phyloP scores from a whole-genome alignment of 805 yeast genomes.

The Kurtzmaniella cleridarum region DNA sequence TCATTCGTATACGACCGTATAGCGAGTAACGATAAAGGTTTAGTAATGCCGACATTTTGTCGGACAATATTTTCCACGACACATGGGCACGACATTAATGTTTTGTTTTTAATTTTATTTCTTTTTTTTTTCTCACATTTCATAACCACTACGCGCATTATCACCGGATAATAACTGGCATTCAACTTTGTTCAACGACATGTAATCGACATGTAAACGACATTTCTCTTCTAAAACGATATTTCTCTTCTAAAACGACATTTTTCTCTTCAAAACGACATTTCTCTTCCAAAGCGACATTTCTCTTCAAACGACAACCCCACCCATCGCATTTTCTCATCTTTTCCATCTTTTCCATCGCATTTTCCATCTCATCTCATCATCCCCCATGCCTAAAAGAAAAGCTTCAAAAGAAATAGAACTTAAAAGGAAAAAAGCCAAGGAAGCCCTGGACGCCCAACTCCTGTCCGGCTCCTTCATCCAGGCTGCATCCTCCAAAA shows the following conservation, averaged over 20 bases:
- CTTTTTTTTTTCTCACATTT: too few relatives aligned
- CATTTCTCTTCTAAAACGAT: background rate
- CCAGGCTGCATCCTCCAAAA: slow-evolving; percentile 3
- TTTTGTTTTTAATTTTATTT: too few relatives aligned
- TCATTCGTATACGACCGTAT: too few relatives aligned
- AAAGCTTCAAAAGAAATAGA: slow-evolving; percentile 17
- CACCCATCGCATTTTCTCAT: slow-evolving; percentile 1
- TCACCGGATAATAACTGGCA: background rate
- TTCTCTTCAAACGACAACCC: background rate
- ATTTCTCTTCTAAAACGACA: background rate
- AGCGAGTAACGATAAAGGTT: too few relatives aligned
- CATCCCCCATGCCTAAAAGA: slow-evolving; percentile 27
- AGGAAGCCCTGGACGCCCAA: slow-evolving; percentile 37
- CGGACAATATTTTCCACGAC: too few relatives aligned
- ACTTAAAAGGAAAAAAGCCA: slow-evolving; percentile 30
- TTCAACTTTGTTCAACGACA: background rate
- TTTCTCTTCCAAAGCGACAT: background rate
- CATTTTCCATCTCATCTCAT: background rate
- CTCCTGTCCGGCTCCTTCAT: slow-evolving; percentile 30
- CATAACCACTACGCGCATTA: too few relatives aligned
- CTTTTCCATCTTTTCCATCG: background rate
- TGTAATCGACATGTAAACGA: background rate
- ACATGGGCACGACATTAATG: too few relatives aligned
- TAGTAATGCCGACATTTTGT: too few relatives aligned
- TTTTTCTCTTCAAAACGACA: too few relatives aligned